Conservation (phyloP, 305 asterid genomes). For the Fraxinus sp. region DNA sequence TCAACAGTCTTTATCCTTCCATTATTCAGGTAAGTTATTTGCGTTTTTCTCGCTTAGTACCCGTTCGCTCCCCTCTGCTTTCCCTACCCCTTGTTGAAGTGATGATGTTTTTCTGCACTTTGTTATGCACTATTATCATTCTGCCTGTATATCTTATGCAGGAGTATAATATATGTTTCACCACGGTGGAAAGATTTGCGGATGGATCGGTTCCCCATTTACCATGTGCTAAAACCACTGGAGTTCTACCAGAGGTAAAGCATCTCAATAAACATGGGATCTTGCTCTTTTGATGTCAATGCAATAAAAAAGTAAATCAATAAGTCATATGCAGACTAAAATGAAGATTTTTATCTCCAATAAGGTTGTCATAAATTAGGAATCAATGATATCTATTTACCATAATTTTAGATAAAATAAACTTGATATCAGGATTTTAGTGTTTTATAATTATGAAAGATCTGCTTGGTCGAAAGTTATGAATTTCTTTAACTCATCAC, state of each 20-base stretch:
- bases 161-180: constrained; percentile 98
- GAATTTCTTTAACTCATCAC: constrained; percentile 4
- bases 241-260: constrained; percentile 92
- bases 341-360: constrained; percentile 18
- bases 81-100: constrained; percentile 9
- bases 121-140: background rate
- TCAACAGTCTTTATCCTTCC: constrained; percentile 99
- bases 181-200: constrained; percentile 79
- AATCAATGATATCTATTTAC: constrained; percentile 1
- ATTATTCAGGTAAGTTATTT: constrained; percentile 77
- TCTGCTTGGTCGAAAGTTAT: background rate
- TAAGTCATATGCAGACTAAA: background rate
- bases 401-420: constrained; percentile 17
- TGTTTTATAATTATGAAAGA: constrained; percentile 5
- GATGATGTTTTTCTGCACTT: constrained; percentile 10
- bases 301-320: background rate
- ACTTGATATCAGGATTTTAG: constrained; percentile 15
- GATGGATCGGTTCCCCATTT: constrained; percentile 65
- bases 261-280: constrained; percentile 12
- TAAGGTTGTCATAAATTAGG: background rate
- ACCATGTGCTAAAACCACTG: constrained; percentile 70
- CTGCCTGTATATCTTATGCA: constrained; percentile 32
- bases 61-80: constrained; percentile 23
- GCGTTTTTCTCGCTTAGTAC: constrained; percentile 18
- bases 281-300: constrained; percentile 8